phyloP scores from a whole-genome alignment of 225 moss, liverwort and hornwort genomes.

The Pleurozium schreberi region DNA sequence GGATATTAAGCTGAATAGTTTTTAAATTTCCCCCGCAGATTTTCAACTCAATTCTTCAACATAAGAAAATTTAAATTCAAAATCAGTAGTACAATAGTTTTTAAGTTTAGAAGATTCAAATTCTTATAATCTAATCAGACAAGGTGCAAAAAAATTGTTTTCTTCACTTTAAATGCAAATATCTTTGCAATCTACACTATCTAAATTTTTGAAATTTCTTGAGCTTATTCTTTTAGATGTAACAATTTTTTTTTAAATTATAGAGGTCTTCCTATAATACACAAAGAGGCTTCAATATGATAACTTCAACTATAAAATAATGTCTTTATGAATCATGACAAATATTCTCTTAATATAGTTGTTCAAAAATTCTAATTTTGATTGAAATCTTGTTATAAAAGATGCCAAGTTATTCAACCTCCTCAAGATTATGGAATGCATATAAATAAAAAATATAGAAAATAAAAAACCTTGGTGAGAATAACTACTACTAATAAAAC shows the following conservation, averaged over 20 bases:
- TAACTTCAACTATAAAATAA: neutral
- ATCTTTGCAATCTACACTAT: accelerated
- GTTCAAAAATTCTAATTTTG: neutral
- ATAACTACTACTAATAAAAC: neutral
- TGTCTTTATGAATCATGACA: neutral
- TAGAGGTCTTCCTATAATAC: neutral
- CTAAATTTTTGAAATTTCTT: neutral
- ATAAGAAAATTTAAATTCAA: neutral
- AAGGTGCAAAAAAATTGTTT: neutral
- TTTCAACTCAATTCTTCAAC: neutral
- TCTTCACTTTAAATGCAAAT: too few species aligned
- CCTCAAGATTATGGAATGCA: neutral
- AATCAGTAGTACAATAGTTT: neutral
- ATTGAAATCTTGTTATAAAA: neutral
- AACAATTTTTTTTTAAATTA: too few species aligned
- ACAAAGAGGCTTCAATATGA: neutral
- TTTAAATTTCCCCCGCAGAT: neutral
- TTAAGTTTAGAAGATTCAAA: neutral
- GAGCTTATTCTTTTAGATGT: too few species aligned
- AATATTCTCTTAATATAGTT: neutral
- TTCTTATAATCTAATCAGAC: neutral
- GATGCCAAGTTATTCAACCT: neutral
- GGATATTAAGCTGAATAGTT: too few species aligned
- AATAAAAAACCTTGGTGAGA: neutral
- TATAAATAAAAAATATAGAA: neutral